Percentiles rank a stretch among this genome's conserved stretches.
Evolutionary conservation across 768 basidiomycete genomes (phyloP).

Genomic region (Panellus pusillus): DNA sequence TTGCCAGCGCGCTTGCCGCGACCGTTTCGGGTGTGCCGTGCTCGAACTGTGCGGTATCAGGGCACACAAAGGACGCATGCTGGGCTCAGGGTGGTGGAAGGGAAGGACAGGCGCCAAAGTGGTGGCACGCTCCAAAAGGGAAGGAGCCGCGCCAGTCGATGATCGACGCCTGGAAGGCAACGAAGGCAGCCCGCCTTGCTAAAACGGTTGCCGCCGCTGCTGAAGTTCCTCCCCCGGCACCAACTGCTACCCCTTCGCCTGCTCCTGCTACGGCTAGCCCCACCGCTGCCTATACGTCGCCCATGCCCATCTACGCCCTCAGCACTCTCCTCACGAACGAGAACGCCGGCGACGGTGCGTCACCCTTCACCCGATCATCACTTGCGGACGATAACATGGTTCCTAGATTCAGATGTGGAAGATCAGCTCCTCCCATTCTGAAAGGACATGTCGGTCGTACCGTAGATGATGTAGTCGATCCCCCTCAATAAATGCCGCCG

Average conservation of each 20-base stretch:
- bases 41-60: not conserved
- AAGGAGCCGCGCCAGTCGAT: too few species aligned
- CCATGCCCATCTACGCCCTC: not conserved
- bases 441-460: constrained; percentile 7
- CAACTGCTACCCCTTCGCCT: not conserved
- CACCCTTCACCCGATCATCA: not conserved
- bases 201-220: not conserved
- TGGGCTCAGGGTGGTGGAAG: constrained; percentile 8
- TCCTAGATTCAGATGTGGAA: constrained; percentile 5
- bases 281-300: not conserved
- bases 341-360: not conserved
- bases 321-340: not conserved
- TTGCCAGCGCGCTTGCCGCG: not conserved
- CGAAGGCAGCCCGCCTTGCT: not conserved
- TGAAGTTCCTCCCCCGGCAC: too few species aligned
- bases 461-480: not conserved
- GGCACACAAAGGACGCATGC: constrained; percentile 6
- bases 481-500: not conserved
- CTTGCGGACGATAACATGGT: not conserved
- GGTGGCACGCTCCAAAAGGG: not conserved
- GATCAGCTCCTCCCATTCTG: constrained; percentile 13
- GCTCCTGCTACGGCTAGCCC: not conserved
- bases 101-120: constrained; percentile 6
- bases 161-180: too few species aligned
- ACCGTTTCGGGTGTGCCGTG: not conserved